Evolutionary conservation across 352 stramenopile genomes (phyloP), one percentile per base, ranked within the genome.

Genomic region (Globisporangium emineosum): DNA sequence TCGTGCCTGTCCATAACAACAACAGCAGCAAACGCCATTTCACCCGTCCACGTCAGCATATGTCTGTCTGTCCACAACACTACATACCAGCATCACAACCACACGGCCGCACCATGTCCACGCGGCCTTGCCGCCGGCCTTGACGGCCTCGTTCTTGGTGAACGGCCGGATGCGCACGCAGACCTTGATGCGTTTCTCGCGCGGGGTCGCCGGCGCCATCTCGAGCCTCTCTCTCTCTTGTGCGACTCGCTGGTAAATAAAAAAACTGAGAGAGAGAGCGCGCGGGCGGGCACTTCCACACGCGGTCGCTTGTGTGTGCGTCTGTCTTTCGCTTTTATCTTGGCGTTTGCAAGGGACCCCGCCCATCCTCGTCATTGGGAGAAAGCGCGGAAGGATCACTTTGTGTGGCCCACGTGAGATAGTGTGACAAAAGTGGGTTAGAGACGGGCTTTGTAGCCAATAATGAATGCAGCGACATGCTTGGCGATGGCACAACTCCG

Each of bases 141-240:
- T 82, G 57, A 89, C 72, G 43, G 81, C 74, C 71, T 93, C 84
- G 50, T 79, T 90, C 60, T 81, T 76, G 23, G 84, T 89, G 68
- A 93, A 93, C 25, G 84, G 84, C 52, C 84, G 81, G 10, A 93
- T 65, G 47, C 84, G 81, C 57, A 93, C 81, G 69, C 80, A 86
- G 15, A 93, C 84, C 71, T 89, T 88, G 69, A 93, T 91, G 69
- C 83, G 79, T 61, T 91, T 88, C 55, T 88, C 75, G 33, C 76
- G 77, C 57, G 67, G 27, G 35, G 64, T 50, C 64, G 59, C 51
- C 21, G 60, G 53, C 49, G 65, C 69, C 43, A 54, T 60, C n/a
- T 2, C 3, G 25, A 21, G 15, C 25, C 15, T 10, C 8, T 30
- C 15, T 7, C 3, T 21, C 50, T 37, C 25, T 12, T n/a, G n/a